Evolutionary conservation across 805 yeast genomes (phyloP).

Genomic region (Wickerhamomyces xylosicus): DNA sequence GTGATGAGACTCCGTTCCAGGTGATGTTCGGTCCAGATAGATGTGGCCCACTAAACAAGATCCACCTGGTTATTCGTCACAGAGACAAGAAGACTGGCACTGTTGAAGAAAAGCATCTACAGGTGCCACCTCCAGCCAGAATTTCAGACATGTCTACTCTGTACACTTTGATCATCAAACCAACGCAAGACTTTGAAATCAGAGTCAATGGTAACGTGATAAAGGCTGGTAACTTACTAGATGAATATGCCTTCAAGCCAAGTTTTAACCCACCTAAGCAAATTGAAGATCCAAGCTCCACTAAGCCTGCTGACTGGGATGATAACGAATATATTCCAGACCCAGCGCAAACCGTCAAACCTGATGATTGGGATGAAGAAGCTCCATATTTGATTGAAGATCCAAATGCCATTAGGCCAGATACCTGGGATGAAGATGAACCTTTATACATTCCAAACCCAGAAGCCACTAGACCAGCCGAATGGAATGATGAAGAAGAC

Average conservation of each 20-base stretch:
- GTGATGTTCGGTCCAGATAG: conserved; percentile 93
- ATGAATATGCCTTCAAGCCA: conserved; percentile 49
- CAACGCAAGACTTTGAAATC: conserved; percentile 63
- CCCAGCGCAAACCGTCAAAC: conserved; percentile 52
- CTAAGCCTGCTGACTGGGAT: conserved; percentile 77
- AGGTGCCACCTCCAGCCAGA: conserved; percentile 47
- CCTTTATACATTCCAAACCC: conserved; percentile 58
- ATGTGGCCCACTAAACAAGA: conserved; percentile 73
- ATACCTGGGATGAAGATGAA: conserved; percentile 65
- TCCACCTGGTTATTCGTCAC: conserved; percentile 65
- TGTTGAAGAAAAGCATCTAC: conserved; percentile 60
- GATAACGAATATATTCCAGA: conserved; percentile 60
- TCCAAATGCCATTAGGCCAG: conserved; percentile 60
- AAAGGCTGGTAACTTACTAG: conserved; percentile 58
- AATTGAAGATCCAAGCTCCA: conserved; percentile 45
- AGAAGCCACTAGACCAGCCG: conserved; percentile 52
- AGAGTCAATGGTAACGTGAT: conserved; percentile 72
- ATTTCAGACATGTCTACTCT: conserved; percentile 47
- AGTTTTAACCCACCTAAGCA: conserved; percentile 55
- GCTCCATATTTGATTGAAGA: conserved; percentile 59
- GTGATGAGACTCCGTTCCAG: conserved; percentile 62
- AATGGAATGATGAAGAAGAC: conserved; percentile 87
- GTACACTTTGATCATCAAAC: conserved; percentile 67
- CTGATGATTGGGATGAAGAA: conserved; percentile 77
- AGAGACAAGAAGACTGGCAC: conserved; percentile 42